Evolutionary conservation across 2,329 filamentous ascomycete species (phyloP).

Genomic region (Plectosphaerella sp.): DNA sequence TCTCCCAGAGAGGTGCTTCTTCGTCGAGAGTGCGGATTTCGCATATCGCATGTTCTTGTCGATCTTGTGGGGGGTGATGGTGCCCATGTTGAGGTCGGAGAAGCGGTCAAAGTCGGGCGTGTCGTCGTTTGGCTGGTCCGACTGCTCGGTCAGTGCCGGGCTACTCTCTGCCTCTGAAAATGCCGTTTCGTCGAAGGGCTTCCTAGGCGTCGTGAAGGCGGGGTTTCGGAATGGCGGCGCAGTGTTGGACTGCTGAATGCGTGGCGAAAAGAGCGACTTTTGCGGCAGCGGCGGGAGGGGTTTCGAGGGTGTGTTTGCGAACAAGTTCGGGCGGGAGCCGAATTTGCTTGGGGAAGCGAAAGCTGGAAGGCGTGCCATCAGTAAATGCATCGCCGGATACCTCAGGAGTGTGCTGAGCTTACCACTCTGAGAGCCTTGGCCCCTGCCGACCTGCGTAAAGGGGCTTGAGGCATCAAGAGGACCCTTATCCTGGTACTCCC

Average conservation of each 20-base stretch:
- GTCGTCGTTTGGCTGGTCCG: constrained; percentile 47
- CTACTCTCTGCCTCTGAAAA: constrained; percentile 57
- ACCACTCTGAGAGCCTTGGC: constrained; percentile 34
- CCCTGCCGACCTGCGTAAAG: constrained; percentile 48
- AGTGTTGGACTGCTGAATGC: constrained; percentile 33
- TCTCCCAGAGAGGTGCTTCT: constrained; percentile 47
- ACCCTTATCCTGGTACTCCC: constrained; percentile 56
- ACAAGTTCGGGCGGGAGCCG: constrained; percentile 18
- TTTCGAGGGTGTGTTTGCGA: constrained; percentile 33
- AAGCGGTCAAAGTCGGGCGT: constrained; percentile 47
- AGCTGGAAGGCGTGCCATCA: constrained; percentile 13
- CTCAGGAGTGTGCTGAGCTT: constrained; percentile 14
- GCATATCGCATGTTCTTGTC: constrained; percentile 42
- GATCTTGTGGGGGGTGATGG: constrained; percentile 42
- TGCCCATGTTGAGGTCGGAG: constrained; percentile 36
- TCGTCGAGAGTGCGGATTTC: constrained; percentile 32
- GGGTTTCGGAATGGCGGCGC: constrained; percentile 58
- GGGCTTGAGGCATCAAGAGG: constrained; percentile 59
- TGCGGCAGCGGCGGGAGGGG: constrained; percentile 32
- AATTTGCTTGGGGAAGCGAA: constrained; percentile 34
- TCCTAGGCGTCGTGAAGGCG: constrained; percentile 60
- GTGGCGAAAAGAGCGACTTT: constrained; percentile 42
- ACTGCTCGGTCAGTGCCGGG: constrained; percentile 53
- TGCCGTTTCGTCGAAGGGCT: constrained; percentile 46
- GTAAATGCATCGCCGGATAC: neutral